These are phyloP conservation scores for Neltuma alba DNA, from an alignment of 306 rosid genomes.

Conservation along the genomic window DNA sequence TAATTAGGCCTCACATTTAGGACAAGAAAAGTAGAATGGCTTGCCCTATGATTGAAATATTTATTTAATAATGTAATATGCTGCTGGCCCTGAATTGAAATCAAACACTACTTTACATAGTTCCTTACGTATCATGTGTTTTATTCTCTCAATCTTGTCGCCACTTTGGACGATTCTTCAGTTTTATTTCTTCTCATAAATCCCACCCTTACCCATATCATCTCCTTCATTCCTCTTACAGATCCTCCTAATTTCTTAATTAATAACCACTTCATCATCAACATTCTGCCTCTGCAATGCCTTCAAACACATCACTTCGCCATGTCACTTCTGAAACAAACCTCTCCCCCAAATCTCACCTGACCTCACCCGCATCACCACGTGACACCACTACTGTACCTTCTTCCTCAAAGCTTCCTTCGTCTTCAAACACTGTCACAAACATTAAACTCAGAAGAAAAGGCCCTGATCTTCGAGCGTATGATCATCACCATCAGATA, in stretches of 20 bases:
- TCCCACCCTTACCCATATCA: not conserved
- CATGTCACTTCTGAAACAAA: not conserved
- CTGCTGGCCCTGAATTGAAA: not conserved
- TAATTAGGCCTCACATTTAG: too few relatives aligned
- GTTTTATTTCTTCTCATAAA: not conserved
- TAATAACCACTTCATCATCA: not conserved
- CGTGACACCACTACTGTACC: not conserved
- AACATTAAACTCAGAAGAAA: not conserved
- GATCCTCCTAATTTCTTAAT: too few relatives aligned
- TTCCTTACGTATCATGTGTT: not conserved
- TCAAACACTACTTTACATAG: not conserved
- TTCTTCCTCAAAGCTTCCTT: not conserved
- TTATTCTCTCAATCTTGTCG: slow-evolving; percentile 1
- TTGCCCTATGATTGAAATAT: not conserved
- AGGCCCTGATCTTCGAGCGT: not conserved
- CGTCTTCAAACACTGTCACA: not conserved
- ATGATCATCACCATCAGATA: not conserved
- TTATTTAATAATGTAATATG: not conserved
- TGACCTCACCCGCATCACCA: not conserved
- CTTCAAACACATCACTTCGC: not conserved
- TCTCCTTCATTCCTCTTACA: not conserved
- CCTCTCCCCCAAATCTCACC: not conserved
- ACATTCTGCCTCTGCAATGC: not conserved
- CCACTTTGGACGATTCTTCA: slow-evolving; percentile 1
- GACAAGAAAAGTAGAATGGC: not conserved